Evolutionary conservation across 1,139 yeast genomes (phyloP).

Genomic region (Blastobotrys proliferans): DNA sequence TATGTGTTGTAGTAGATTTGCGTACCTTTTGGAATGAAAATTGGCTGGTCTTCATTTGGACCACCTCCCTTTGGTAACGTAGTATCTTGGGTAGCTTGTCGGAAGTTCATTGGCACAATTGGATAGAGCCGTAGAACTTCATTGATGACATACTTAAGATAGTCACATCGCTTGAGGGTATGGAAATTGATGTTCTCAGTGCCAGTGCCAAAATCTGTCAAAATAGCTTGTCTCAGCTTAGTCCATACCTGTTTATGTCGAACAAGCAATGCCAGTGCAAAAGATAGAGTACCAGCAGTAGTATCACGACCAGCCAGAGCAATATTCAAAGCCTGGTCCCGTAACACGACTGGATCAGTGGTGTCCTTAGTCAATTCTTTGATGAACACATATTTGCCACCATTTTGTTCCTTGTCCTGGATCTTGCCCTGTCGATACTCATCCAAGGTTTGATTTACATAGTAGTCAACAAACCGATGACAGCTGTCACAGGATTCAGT

Average conservation of each 20-base stretch:
- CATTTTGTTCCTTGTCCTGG: not conserved
- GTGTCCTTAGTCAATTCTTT: constrained; percentile 49
- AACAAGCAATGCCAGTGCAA: constrained; percentile 45
- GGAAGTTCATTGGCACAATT: constrained; percentile 52
- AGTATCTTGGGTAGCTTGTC: constrained; percentile 42
- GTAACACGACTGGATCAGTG: constrained; percentile 43
- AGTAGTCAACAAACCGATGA: constrained; percentile 32
- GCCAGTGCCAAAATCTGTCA: constrained; percentile 29
- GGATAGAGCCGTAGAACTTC: constrained; percentile 55
- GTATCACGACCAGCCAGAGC: constrained; percentile 53
- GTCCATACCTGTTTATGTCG: constrained; percentile 41
- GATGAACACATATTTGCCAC: constrained; percentile 24
- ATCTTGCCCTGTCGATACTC: constrained; percentile 13
- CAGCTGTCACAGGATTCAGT: constrained; percentile 26
- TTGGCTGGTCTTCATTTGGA: constrained; percentile 41
- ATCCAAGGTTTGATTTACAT: constrained; percentile 28
- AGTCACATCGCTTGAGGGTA: constrained; percentile 48
- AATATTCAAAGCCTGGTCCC: constrained; percentile 50
- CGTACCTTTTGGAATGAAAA: constrained; percentile 47
- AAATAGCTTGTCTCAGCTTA: constrained; percentile 27
- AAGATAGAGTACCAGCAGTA: constrained; percentile 48
- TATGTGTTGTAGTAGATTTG: constrained; percentile 43
- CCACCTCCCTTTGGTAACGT: constrained; percentile 39
- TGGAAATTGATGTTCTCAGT: constrained; percentile 41
- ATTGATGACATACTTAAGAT: constrained; percentile 47